Percentiles rank a stretch among this genome's conserved stretches.
Evolutionary conservation across 2,329 filamentous ascomycete genomes (phyloP).

Genomic region (Phialophora tarda): DNA sequence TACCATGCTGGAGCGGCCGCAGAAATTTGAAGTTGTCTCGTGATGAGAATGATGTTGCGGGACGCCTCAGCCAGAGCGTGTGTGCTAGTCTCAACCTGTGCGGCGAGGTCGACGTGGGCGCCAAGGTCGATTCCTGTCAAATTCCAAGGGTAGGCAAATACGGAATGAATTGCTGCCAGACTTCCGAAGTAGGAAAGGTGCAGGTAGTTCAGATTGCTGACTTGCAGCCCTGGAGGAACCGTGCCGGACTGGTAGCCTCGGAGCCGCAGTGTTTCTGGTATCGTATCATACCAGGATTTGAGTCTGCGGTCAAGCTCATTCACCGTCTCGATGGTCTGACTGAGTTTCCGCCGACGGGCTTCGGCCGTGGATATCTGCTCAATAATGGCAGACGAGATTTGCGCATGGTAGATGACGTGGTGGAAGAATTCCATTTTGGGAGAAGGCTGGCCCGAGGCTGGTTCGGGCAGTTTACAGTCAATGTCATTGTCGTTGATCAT

Average conservation of each 20-base stretch:
- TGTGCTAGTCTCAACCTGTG: slow-evolving; percentile 8
- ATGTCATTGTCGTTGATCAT: slow-evolving; percentile 22
- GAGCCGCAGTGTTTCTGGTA: slow-evolving; percentile 1
- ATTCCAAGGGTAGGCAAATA: slow-evolving; percentile 18
- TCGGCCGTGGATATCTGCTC: neutral
- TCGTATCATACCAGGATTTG: slow-evolving; percentile 1
- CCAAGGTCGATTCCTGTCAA: neutral
- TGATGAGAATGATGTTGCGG: slow-evolving; percentile 16
- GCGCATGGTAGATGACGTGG: slow-evolving; percentile 1
- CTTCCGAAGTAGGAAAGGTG: slow-evolving; percentile 12
- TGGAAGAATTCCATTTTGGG: slow-evolving; percentile 3
- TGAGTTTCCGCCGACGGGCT: too few relatives aligned
- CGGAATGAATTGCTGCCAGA: slow-evolving; percentile 2
- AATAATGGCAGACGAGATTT: neutral
- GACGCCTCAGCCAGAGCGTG: slow-evolving; percentile 9
- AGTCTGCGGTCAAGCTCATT: too few relatives aligned
- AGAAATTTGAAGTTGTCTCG: slow-evolving; percentile 7
- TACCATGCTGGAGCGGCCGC: slow-evolving; percentile 3
- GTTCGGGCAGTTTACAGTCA: slow-evolving; percentile 11
- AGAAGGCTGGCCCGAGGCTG: neutral
- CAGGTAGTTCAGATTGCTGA: slow-evolving; percentile 1
- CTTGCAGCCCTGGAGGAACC: slow-evolving; percentile 1
- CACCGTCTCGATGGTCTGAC: too few relatives aligned
- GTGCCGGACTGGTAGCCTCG: neutral
- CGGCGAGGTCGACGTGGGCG: neutral